Evolutionary conservation across 1,284 basidiomycete species (phyloP), one percentile per base, ranked within the genome.

Genomic region (Inonotus obliquus): DNA sequence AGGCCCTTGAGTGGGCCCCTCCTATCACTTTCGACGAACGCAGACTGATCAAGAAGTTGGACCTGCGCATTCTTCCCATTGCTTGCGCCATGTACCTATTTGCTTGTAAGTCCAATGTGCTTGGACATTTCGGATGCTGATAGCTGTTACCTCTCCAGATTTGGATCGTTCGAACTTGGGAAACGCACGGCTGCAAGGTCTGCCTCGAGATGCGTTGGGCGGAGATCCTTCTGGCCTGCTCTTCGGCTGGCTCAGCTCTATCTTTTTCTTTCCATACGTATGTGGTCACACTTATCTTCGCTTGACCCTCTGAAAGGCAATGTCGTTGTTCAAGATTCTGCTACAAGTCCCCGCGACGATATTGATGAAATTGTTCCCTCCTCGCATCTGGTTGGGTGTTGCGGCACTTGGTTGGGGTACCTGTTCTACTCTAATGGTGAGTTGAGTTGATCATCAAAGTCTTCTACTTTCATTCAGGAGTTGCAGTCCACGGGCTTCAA

Each of bases 261-360:
- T 79, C 2, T 91, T 91, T 72, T 91, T 85, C 73, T 83, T 91
- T 72, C 82, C 89, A 63, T 91, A 90, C 69, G 88, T 87, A 64
- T 57, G 84, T 74, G 2, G 1, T 23, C 14, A 19, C 17, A 4
- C 17, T 23, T 9, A 9, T 54, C 11, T 37, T 21, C 14, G 17
- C n/a, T 45, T 47, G 41, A 48, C 29, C 19, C 14, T 47, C 1
- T 14, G n/a, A 32, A n/a, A 41, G 21, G 4, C 37, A 21, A 4
- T 25, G 19, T 1, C 27, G 4, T 4, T 23, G 14, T 9, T n/a
- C 1, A 19, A 90, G 88, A 87, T 91, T 62, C 62, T 90, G 4
- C 84, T 76, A 63, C 86, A 89, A 74, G 75, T 91, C 11, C 89
- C 89, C 2, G 85, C 83, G 5, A 84, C 84, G 0, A 70, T 91